A percentile compares a stretch with the other conserved stretches of the same genome.
These are phyloP conservation scores for Sporothrix inflata DNA, from an alignment of 2,329 filamentous ascomycete genomes.

Conservation along the genomic window DNA sequence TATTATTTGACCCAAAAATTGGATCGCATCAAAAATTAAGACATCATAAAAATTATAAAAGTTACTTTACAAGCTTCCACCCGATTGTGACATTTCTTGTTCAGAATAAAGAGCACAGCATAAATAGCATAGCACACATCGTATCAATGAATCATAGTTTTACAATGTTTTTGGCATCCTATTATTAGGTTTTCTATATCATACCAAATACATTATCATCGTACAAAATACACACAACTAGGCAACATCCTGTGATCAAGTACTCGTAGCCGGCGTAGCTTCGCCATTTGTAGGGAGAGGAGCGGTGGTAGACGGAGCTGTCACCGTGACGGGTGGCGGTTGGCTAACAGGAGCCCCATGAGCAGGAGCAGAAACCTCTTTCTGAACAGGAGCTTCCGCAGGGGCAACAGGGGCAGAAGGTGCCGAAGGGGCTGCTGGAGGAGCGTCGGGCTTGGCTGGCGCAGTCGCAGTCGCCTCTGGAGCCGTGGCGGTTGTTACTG, in stretches of 20 bases:
- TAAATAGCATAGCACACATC: neutral
- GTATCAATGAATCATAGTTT: neutral
- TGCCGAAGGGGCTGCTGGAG: neutral
- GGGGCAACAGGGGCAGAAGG: neutral
- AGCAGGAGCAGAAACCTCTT: neutral
- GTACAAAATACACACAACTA: neutral
- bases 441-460: neutral
- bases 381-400: neutral
- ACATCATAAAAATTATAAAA: neutral
- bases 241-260: neutral
- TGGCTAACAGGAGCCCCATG: neutral
- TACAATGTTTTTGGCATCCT: conserved; percentile 6
- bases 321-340: neutral
- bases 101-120: no score
- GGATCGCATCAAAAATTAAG: neutral
- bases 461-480: neutral
- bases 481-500: neutral
- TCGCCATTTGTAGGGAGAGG: neutral
- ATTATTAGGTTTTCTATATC: neutral
- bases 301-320: neutral
- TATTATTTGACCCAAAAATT: neutral
- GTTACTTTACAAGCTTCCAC: neutral
- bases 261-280: neutral
- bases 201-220: conserved; percentile 1
- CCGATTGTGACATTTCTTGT: neutral